Conservation (phyloP, 306 rosid genomes). For the Glycine tomentella region DNA sequence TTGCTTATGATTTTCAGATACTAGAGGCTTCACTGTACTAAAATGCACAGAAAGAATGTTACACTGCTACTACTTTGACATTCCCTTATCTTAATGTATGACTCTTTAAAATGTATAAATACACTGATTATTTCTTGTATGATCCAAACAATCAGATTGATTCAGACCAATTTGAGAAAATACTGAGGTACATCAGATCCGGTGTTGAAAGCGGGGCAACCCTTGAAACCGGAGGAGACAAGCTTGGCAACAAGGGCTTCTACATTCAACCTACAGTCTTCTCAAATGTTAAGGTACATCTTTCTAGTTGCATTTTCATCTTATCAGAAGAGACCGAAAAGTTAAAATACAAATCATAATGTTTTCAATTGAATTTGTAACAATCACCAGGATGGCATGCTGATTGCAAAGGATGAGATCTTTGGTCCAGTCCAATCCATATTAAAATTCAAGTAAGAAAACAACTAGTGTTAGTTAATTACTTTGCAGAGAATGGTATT, state of each 20-base stretch:
- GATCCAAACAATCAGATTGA: slow-evolving; percentile 64
- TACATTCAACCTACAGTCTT: slow-evolving; percentile 89
- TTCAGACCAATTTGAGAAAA: slow-evolving; percentile 79
- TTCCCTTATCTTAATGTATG: neutral
- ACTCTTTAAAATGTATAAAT: slow-evolving; percentile 27
- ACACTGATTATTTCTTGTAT: slow-evolving; percentile 29
- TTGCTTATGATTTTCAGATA: neutral
- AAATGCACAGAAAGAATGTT: slow-evolving; percentile 33
- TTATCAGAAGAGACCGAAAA: slow-evolving; percentile 9
- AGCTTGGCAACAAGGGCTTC: slow-evolving; percentile 75
- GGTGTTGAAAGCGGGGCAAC: slow-evolving; percentile 86
- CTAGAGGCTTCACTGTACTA: slow-evolving; percentile 12
- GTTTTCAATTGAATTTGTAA: slow-evolving; percentile 28
- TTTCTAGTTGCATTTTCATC: slow-evolving; percentile 28
- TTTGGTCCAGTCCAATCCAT: slow-evolving; percentile 95
- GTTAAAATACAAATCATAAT: neutral
- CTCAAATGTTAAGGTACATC: slow-evolving; percentile 75
- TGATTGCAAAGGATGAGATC: slow-evolving; percentile 86
- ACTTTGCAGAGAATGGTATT: no score
- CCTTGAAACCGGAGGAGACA: slow-evolving; percentile 89
- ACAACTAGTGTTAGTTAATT: neutral
- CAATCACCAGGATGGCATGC: slow-evolving; percentile 75
- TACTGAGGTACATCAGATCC: slow-evolving; percentile 68
- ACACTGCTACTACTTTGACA: no score
- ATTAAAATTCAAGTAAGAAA: slow-evolving; percentile 79